A percentile compares a stretch with the other conserved stretches of the same genome.
phyloP scores from a whole-genome alignment of 2,329 filamentous ascomycete species.

The Fusarium palustre region DNA sequence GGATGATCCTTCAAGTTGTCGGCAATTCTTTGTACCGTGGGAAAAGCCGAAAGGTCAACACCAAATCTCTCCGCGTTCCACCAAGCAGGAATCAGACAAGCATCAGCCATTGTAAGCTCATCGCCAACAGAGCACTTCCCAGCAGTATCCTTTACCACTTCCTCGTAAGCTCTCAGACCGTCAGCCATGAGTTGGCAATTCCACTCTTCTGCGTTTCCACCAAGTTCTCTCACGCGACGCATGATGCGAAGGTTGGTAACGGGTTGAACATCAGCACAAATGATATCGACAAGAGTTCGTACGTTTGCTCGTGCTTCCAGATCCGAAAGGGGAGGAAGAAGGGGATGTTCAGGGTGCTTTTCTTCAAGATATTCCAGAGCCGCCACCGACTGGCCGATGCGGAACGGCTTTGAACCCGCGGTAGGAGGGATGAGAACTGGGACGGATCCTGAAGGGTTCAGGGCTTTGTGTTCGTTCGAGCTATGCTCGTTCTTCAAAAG shows the following conservation, averaged over 20 bases:
- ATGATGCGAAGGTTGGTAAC: slow-evolving; percentile 68
- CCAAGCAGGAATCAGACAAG: slow-evolving; percentile 67
- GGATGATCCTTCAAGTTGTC: slow-evolving; percentile 60
- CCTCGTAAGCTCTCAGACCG: slow-evolving; percentile 69
- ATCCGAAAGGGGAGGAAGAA: slow-evolving; percentile 63
- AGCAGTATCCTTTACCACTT: slow-evolving; percentile 52
- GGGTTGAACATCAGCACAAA: slow-evolving; percentile 69
- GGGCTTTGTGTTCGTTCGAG: slow-evolving; percentile 56
- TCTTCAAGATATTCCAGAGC: slow-evolving; percentile 74
- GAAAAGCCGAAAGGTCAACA: slow-evolving; percentile 63
- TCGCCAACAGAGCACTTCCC: slow-evolving; percentile 68
- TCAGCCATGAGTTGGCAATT: slow-evolving; percentile 62
- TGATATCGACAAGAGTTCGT: slow-evolving; percentile 65
- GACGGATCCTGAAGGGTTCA: slow-evolving; percentile 67
- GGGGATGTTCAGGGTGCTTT: slow-evolving; percentile 54
- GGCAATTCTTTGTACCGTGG: slow-evolving; percentile 59
- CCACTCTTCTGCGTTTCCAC: slow-evolving; percentile 61
- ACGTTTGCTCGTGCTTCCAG: slow-evolving; percentile 60
- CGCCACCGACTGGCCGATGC: slow-evolving; percentile 68
- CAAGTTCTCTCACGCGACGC: slow-evolving; percentile 59
- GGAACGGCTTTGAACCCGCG: slow-evolving; percentile 48
- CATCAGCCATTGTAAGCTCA: slow-evolving; percentile 67
- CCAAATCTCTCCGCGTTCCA: slow-evolving; percentile 68
- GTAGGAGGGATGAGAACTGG: slow-evolving; percentile 62
- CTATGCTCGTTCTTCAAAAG: slow-evolving; percentile 66